These are phyloP conservation scores for Lomentospora prolificans DNA, from an alignment of 2,329 filamentous ascomycete species.

Conservation along the genomic window DNA sequence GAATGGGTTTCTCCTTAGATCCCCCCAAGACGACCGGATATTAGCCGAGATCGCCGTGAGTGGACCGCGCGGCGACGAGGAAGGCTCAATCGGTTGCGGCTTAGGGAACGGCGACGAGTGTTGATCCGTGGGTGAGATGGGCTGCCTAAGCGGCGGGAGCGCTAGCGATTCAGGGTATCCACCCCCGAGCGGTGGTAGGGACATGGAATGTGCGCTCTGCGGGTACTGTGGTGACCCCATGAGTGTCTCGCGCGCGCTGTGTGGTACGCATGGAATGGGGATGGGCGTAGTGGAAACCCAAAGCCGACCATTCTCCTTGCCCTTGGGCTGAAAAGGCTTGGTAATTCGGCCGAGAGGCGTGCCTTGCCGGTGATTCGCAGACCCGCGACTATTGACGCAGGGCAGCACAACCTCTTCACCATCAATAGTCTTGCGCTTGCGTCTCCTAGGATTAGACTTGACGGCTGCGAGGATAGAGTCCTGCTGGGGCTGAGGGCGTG, in stretches of 20 bases:
- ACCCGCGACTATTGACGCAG: slow-evolving; percentile 10
- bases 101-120: slow-evolving; percentile 13
- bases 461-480: slow-evolving; percentile 41
- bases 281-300: neutral
- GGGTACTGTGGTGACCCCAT: neutral
- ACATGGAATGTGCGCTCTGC: neutral
- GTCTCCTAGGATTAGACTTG: slow-evolving; percentile 35
- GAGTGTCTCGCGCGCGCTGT: neutral
- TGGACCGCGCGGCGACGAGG: slow-evolving; percentile 18
- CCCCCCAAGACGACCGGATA: slow-evolving; percentile 15
- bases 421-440: slow-evolving; percentile 36
- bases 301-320: slow-evolving; percentile 1
- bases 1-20: slow-evolving; percentile 15
- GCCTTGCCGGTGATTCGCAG: no score
- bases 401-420: slow-evolving; percentile 25
- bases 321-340: slow-evolving; percentile 5
- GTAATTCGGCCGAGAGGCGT: no score
- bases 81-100: slow-evolving; percentile 21
- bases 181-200: neutral
- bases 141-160: slow-evolving; percentile 20
- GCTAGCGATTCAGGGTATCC: slow-evolving; percentile 9
- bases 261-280: neutral
- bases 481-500: neutral
- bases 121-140: slow-evolving; percentile 13
- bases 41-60: slow-evolving; percentile 22